Percentiles rank a stretch among this genome's conserved stretches.
Evolutionary conservation across 305 asterid species (phyloP).

Genomic region (Fraxinus velutina): DNA sequence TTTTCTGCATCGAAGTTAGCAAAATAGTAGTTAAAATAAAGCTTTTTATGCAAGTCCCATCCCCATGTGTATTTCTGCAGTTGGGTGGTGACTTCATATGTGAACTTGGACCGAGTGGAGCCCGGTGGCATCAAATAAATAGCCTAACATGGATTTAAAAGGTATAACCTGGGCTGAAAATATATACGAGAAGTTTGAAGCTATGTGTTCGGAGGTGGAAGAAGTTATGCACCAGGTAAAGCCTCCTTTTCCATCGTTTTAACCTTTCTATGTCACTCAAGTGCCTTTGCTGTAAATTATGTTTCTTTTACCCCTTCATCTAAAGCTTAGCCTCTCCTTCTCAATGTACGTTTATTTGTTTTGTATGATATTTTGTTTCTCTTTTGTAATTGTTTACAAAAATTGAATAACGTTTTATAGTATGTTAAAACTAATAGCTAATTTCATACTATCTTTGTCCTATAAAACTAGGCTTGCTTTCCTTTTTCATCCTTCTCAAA

Average conservation of each 20-base stretch:
- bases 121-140: conserved; percentile 20
- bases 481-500: not conserved
- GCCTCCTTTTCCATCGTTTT: conserved; percentile 1
- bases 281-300: not conserved
- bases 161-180: conserved; percentile 77
- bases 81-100: conserved; percentile 16
- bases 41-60: not conserved
- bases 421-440: not conserved
- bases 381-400: not conserved
- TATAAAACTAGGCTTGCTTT: not conserved
- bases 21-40: not conserved
- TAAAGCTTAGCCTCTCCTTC: not conserved
- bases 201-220: conserved; percentile 80
- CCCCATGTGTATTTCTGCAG: conserved; percentile 27
- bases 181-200: conserved; percentile 66
- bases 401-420: not conserved
- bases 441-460: not conserved
- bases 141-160: conserved; percentile 55
- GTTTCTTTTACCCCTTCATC: not conserved
- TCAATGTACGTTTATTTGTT: not conserved
- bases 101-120: conserved; percentile 13
- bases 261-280: not conserved
- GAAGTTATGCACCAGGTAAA: conserved; percentile 75
- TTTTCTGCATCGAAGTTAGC: not conserved
- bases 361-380: not conserved